These are phyloP conservation scores for Xylariaceae sp. DNA, from an alignment of 2,329 filamentous ascomycete genomes.

Conservation along the genomic window DNA sequence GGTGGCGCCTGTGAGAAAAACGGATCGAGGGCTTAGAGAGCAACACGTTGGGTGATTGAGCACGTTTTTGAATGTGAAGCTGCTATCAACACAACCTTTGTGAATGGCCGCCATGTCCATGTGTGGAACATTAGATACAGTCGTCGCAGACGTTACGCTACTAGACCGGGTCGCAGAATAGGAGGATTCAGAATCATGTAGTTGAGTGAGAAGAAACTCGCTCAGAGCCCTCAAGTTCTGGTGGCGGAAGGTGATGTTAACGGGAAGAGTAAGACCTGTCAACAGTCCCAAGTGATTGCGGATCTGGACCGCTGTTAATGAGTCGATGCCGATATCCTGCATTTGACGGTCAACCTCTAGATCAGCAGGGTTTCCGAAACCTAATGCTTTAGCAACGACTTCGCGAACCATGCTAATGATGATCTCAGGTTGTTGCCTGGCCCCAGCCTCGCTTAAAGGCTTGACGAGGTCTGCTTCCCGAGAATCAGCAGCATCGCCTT, in stretches of 20 bases:
- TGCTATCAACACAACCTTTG: slow-evolving; percentile 26
- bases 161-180: slow-evolving; percentile 10
- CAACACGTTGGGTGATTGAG: slow-evolving; percentile 2
- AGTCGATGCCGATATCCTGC: slow-evolving; percentile 29
- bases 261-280: slow-evolving; percentile 23
- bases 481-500: slow-evolving; percentile 1
- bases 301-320: slow-evolving; percentile 27
- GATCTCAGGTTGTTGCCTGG: slow-evolving; percentile 19
- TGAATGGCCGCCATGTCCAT: slow-evolving; percentile 20
- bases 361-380: slow-evolving; percentile 17
- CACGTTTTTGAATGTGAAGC: slow-evolving; percentile 23
- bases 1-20: slow-evolving; percentile 29
- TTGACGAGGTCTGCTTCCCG: slow-evolving; percentile 13
- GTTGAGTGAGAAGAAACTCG: slow-evolving; percentile 17
- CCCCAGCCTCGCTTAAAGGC: slow-evolving; percentile 16
- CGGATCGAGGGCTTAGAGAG: slow-evolving; percentile 12
- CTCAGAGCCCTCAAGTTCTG: slow-evolving; percentile 22
- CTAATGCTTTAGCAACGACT: slow-evolving; percentile 26
- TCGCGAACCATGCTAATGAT: slow-evolving; percentile 24
- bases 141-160: slow-evolving; percentile 13
- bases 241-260: slow-evolving; percentile 23
- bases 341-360: slow-evolving; percentile 23
- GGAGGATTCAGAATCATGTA: slow-evolving; percentile 15
- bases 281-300: slow-evolving; percentile 25
- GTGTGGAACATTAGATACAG: slow-evolving; percentile 8